Base-by-base conservation (phyloP, 1,284 basidiomycete genomes). In the Veloboletus limbatus region DNA sequence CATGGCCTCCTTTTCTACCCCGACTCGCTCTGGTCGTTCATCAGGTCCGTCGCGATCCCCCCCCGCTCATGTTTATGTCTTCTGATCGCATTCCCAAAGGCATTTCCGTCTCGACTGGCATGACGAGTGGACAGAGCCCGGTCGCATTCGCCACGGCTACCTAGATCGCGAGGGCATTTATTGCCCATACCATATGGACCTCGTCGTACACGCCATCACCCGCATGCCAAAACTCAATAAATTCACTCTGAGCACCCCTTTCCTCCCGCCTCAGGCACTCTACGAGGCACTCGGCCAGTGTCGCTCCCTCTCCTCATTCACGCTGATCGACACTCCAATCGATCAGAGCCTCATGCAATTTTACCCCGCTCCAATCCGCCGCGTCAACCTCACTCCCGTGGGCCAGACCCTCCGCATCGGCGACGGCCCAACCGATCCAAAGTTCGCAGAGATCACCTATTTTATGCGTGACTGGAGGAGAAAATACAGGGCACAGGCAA, bases 401-500 rank as follows among this genome's bases (percentile, higher is more conserved):
- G 65, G 63, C 18, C 62, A 63, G 40, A 63, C 57, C 6, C 43
- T 63, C 1, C 62, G 62, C 7, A 62, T 63, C 31, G 62, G 62
- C 2, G 62, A 63, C 40, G 62, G 62, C 31, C 64, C 62, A 7
- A 66, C 58, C 0, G 60, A 68, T 27, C 62, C 62, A 43, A 63
- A 55, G 27, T 65, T 67, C 30, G 45, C 62, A 27, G 65, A 63
- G n/a, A 62, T 63, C 27, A 62, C 50, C 18, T 68, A 68, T 50
- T 68, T 65, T 9, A 63, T 67, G 56, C 63, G 65, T 1, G 65
- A 63, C 31, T 63, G 62, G 62, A 48, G 65, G 40, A 66, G 62
- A 49, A 68, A 67, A 26, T 63, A 63, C 42, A 67, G 62, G 32
- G 51, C 58, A 0, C 64, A 63, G 28, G 52, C 62, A 2, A 59